Evolutionary conservation across 139 green algal species (phyloP), one percentile per base, ranked within the genome.

Genomic region (Edaphochlamys debaryana): DNA sequence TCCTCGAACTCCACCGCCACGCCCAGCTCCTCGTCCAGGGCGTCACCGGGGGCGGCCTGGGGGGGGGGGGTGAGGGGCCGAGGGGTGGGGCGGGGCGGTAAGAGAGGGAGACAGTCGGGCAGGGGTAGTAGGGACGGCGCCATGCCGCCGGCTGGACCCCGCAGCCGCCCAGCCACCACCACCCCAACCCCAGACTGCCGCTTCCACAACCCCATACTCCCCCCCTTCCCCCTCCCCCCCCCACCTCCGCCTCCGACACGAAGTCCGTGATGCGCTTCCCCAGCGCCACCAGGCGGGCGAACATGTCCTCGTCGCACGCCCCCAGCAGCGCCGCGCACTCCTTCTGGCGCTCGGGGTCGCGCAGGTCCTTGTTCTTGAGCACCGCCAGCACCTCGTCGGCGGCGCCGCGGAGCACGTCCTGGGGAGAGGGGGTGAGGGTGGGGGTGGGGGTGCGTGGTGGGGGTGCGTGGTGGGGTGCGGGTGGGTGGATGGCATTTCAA

Each of bases 351-450:
- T 89, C 79, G 7, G 84, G 87, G 73, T 91, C 84, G 67, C 82
- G 60, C 25, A 83, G 84, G 63, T 83, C 73, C 48, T 98, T 90
- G 79, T 95, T 93, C 86, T 99, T 99, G 6, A 99, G 91, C 64
- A 96, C 92, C 2, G 90, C 92, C 67, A 99, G 92, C 70, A 99
- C 92, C 90, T 99, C 97, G 50, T 99, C 97, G 3, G 97, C 97
- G 34, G 97, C 97, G 36, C 96, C 97, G 20, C 93, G 85, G 74
- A 99, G 90, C 34, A 99, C 90, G 86, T 99, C 97, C 64, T 94
- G 82, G 58, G 42, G 23, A 9, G 56, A 7, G 56, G 56, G 23
- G 52, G 54, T 63, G 54, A 30, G 23, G 6, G 36, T 8, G 7
- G 27, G 52, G 11, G 36, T 8, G 3, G 4, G 25, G 69, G 45